Percentiles rank a stretch among this genome's conserved stretches.
phyloP scores from a whole-genome alignment of 257 asterid species.

The Przewalskia tangutica region DNA sequence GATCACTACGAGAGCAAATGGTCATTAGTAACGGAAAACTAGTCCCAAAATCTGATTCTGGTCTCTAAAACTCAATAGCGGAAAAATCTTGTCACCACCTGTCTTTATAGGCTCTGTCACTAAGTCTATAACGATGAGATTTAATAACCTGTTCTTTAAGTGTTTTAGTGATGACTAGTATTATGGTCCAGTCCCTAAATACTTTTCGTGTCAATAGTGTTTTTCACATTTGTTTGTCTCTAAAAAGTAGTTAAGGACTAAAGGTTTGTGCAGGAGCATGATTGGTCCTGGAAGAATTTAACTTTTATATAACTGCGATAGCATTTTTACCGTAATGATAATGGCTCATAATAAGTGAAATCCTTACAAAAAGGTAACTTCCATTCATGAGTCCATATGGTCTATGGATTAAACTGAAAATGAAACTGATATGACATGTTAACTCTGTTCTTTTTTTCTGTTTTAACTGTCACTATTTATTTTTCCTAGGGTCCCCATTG shows the following conservation, averaged over 20 bases:
- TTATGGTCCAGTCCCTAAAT: no score
- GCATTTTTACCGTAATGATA: no score
- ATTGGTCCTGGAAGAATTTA: no score
- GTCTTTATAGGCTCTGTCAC: no score
- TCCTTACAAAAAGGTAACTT: neutral
- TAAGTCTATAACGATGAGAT: no score
- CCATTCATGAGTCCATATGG: neutral
- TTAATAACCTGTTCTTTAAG: neutral
- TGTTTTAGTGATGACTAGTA: neutral
- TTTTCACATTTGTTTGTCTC: no score
- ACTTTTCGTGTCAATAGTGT: no score
- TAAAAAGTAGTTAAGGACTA: no score
- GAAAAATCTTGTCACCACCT: no score
- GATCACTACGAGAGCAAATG: neutral
- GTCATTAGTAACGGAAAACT: neutral
- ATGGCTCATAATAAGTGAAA: neutral
- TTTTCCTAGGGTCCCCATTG: conserved; percentile 25
- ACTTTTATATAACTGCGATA: no score
- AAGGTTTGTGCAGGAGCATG: no score
- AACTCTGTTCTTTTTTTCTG: neutral
- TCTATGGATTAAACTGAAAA: neutral
- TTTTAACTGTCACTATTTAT: no score
- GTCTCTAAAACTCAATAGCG: neutral
- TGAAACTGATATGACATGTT: neutral
- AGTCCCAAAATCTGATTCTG: neutral